Base-by-base conservation (phyloP, 257 asterid species). In the Rubia yunnanensis region DNA sequence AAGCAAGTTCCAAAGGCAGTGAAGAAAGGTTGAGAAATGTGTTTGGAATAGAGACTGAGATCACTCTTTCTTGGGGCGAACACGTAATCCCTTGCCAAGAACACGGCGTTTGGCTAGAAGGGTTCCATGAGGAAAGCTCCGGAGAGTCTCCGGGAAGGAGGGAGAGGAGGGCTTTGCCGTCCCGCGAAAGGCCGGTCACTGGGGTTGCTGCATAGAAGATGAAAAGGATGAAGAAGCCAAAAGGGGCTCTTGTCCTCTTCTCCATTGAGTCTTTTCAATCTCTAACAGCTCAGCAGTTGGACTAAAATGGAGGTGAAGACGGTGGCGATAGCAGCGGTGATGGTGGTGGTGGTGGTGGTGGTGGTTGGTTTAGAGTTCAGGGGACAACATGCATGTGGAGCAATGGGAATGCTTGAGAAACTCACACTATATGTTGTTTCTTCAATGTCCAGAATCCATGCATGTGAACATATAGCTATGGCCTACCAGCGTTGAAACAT, bases 41-140 rank as follows among this genome's bases (percentile, higher is more conserved):
- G 63, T 89, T 72, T 14, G 98, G 96, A 20, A 89, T 74, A 27
- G 96, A 92, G 28, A 92, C 77, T 18, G 98, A 92, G 55, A 85
- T 89, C 7, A 92, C 98, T 30, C 91, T 85, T 54, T 85, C 78
- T 55, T 85, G 84, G n/a, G 98, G 95, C 0, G 98, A 92, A 70
- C 98, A 92, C 17, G 96, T 87, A 0, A 92, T 70, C 26, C 98
- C 98, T 64, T 79, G 82, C 98, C 98, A 92, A 53, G 98, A 87
- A 75, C 98, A 92, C 4, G 98, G 98, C 0, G 84, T 89, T 53
- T 78, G 62, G 79, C 70, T 76, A 15, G 89, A 71, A 34, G 96
- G 91, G 77, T 79, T 66, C 98, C 96, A 92, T 0, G 98, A 65
- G 50, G 98, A 87, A 66, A 89, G 83, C 23, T 89, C 74, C 18